A percentile compares a stretch with the other conserved stretches of the same genome.
phyloP scores from a whole-genome alignment of 208 protist genomes.

The Tetramitus jugosus region DNA sequence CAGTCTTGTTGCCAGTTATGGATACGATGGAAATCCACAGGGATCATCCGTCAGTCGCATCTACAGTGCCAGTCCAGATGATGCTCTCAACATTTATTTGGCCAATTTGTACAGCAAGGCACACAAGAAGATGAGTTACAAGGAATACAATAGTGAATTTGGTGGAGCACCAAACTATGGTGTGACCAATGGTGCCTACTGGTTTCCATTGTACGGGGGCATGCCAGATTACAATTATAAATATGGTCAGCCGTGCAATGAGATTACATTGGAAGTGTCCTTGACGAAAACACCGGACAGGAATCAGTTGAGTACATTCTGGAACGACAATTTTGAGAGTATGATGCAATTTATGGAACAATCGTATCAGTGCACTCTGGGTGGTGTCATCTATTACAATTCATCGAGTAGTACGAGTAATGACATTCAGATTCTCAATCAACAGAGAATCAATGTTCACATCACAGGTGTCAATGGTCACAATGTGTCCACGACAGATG shows the following conservation, averaged over 20 bases:
- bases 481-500: no score
- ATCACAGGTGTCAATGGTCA: no score
- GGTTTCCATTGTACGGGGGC: slow-evolving; percentile 15
- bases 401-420: no score
- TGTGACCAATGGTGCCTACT: slow-evolving; percentile 21
- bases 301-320: background rate
- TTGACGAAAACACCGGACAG: background rate
- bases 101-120: background rate
- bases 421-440: no score
- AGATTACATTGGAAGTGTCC: slow-evolving; percentile 2
- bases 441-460: no score
- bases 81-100: background rate
- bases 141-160: background rate
- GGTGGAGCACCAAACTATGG: no score
- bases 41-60: background rate
- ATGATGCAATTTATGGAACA: no score
- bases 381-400: no score
- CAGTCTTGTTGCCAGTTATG: slow-evolving; percentile 4
- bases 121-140: background rate
- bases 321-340: slow-evolving; percentile 9
- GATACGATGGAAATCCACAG: background rate
- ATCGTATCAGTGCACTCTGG: no score
- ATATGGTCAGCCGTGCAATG: background rate
- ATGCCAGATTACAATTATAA: no score
- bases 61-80: background rate